Conservation (phyloP, 495 filamentous ascomycete genomes). For the Penicillium bovifimosum region DNA sequence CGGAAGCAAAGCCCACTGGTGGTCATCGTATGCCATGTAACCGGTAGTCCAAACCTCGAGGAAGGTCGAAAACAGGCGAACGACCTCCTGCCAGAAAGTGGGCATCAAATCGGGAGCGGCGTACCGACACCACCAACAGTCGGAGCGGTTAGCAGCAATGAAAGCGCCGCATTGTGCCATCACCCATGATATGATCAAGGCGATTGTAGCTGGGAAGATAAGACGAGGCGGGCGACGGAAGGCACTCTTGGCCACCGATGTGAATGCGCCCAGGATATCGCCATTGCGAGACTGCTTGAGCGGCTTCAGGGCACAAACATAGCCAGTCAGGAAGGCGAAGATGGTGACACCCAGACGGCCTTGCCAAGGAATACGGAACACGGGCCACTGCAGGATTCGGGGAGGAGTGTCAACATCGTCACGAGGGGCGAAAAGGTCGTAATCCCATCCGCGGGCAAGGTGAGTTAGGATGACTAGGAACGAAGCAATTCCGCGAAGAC, state of each 20-base stretch:
- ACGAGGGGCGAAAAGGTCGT: constrained; percentile 52
- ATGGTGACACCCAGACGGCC: constrained; percentile 62
- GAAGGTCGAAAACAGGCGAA: constrained; percentile 46
- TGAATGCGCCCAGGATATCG: constrained; percentile 47
- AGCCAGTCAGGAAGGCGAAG: constrained; percentile 64
- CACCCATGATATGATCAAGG: constrained; percentile 54
- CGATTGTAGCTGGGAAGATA: constrained; percentile 56
- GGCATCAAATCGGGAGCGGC: constrained; percentile 43
- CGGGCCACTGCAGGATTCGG: constrained; percentile 54
- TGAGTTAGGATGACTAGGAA: constrained; percentile 63
- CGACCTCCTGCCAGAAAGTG: constrained; percentile 33
- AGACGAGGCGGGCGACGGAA: constrained; percentile 61
- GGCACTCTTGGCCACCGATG: constrained; percentile 54
- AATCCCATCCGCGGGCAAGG: constrained; percentile 56
- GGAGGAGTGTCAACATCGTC: constrained; percentile 43
- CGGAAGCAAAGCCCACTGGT: constrained; percentile 63
- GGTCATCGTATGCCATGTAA: constrained; percentile 57
- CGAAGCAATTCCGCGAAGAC: constrained; percentile 60
- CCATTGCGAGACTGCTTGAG: constrained; percentile 54
- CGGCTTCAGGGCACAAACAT: constrained; percentile 63
- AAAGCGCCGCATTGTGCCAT: constrained; percentile 56
- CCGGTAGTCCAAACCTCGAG: constrained; percentile 54
- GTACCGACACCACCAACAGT: constrained; percentile 58
- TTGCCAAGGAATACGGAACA: constrained; percentile 59
- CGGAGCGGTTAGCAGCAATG: constrained; percentile 48